Evolutionary conservation across 495 filamentous ascomycete genomes (phyloP).

Genomic region (Daldinia bambusicola): DNA sequence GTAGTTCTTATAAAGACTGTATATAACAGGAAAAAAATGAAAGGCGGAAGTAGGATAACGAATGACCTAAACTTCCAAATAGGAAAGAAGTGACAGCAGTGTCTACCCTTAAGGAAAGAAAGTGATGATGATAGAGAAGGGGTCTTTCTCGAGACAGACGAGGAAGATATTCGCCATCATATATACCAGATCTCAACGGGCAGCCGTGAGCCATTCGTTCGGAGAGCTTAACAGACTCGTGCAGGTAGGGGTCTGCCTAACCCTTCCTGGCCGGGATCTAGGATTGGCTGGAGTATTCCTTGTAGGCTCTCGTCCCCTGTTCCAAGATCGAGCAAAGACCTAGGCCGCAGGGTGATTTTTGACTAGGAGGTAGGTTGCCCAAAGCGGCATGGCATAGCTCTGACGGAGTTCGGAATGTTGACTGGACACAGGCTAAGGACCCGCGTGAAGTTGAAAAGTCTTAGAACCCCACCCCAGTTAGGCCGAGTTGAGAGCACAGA

Average conservation of each 20-base stretch:
- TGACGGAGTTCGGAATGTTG: conserved; percentile 13
- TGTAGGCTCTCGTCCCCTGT: conserved; percentile 38
- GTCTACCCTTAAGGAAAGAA: conserved; percentile 50
- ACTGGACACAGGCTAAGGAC: conserved; percentile 20
- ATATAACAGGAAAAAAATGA: conserved; percentile 45
- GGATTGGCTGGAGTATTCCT: conserved; percentile 39
- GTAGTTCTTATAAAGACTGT: conserved; percentile 42
- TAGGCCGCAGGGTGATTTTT: conserved; percentile 24
- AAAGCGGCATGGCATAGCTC: conserved; percentile 35
- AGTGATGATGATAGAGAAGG: conserved; percentile 48
- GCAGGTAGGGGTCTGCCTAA: conserved; percentile 29
- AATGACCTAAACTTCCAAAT: conserved; percentile 64
- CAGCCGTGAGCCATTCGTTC: conserved; percentile 38
- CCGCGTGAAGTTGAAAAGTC: conserved; percentile 38
- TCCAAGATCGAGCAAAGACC: conserved; percentile 35
- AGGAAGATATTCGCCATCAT: conserved; percentile 39
- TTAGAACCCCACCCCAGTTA: conserved; percentile 31
- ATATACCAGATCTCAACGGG: conserved; percentile 45
- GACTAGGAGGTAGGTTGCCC: conserved; percentile 35
- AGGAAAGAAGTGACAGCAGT: conserved; percentile 43
- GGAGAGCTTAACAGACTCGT: conserved; percentile 26
- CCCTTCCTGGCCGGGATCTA: conserved; percentile 31
- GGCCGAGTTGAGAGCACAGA: conserved; percentile 40
- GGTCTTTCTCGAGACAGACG: conserved; percentile 34
- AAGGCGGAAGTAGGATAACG: conserved; percentile 63